Base-by-base conservation (phyloP, 441 rosid genomes). In the Lepidium campestre region DNA sequence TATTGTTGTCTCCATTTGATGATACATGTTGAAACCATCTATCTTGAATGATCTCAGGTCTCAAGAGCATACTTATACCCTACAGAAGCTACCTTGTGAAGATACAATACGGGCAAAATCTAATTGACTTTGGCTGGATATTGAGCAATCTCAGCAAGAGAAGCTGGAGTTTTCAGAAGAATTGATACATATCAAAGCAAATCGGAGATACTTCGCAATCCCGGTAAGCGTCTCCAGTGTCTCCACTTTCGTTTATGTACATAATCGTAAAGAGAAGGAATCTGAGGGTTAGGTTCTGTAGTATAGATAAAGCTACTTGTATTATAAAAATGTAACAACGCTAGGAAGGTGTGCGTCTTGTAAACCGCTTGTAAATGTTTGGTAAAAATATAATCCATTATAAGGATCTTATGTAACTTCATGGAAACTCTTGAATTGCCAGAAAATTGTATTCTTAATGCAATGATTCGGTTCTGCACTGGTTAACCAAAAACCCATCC, bases 31-130 rank as follows among this genome's bases (percentile, higher is more conserved):
- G 37, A 18, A 67, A 53, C 63, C 10, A 45, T 37, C 32, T 22
- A 12, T 67, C 6, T 46, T 0, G 23, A 50, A 62, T 69, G 64
- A 22, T 79, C 59, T 47, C 73, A 92, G 98, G 96, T 74, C 89
- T 90, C 34, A 85, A 79, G 71, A 90, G 79, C 68, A 62, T 92
- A 36, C 62, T 90, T 44, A 80, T 92, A 73, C 97, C 98, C 4
- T 92, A 90, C 71, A 81, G 98, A 79, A 79, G 73, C 60, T 86
- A 92, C 69, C 85, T 90, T 39, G 76, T 86, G 75, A 85, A 80
- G 79, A 60, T 87, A 32, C 81, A 68, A 35, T 71, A 78, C 7
- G 79, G 86, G 66, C 80, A 65, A 62, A 76, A 84, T 52, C 48
- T 86, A 46, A 59, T 86, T 19, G 83, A 85, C 72, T 84, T 92